phyloP scores from a whole-genome alignment of 805 yeast species.

The Yamadazyma akitaensis region DNA sequence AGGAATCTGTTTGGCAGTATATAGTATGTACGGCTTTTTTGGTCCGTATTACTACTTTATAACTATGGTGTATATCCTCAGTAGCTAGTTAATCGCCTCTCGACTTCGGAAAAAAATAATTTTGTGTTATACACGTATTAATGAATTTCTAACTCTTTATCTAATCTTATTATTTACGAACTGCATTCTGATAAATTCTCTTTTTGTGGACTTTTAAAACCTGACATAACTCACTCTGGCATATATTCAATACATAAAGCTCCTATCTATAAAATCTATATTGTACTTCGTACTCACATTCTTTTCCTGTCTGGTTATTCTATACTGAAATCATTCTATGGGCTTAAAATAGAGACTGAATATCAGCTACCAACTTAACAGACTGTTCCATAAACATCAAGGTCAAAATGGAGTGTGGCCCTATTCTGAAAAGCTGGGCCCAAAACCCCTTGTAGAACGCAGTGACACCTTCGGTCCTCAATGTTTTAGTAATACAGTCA shows the following conservation, averaged over 20 bases:
- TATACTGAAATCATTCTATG: not conserved
- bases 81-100: not conserved
- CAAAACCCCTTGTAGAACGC: conserved; percentile 95
- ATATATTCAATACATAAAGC: not conserved
- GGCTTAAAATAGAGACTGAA: conserved; percentile 20
- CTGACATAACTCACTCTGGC: too few relatives aligned
- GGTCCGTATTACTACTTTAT: too few relatives aligned
- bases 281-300: not conserved
- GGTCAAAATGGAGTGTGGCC: conserved; percentile 90
- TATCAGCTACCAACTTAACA: conserved; percentile 51
- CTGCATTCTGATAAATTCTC: too few relatives aligned
- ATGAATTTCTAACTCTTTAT: too few relatives aligned
- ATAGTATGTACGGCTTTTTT: too few relatives aligned
- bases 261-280: not conserved
- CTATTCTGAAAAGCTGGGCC: conserved; percentile 88
- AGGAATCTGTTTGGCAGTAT: too few relatives aligned
- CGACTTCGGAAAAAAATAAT: not conserved
- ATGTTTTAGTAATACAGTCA: conserved; percentile 85
- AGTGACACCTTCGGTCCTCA: conserved; percentile 73
- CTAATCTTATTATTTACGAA: too few relatives aligned
- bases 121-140: too few relatives aligned
- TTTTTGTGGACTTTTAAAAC: too few relatives aligned
- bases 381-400: conserved; percentile 96
- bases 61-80: not conserved
- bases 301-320: not conserved